Conservation (phyloP, 2,329 filamentous ascomycete genomes). For the Phyllosticta capitalensis region DNA sequence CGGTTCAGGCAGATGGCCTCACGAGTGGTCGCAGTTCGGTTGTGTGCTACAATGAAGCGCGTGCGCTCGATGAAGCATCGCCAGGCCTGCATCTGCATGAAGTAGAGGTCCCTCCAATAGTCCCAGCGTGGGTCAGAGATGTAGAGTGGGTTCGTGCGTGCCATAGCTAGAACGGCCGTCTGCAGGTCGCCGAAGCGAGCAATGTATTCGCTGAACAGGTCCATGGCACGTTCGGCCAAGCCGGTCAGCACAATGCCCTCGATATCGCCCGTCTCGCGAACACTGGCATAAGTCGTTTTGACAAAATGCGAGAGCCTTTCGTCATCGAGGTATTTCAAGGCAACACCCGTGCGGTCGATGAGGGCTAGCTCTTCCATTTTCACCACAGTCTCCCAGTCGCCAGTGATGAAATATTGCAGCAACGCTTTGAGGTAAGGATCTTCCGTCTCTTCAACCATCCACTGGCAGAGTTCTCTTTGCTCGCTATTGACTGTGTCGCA, state of each 20-base stretch:
- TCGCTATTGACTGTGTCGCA: slow-evolving; percentile 44
- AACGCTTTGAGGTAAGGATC: slow-evolving; percentile 75
- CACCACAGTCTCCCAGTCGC: slow-evolving; percentile 66
- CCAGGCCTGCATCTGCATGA: slow-evolving; percentile 62
- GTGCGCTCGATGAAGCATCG: slow-evolving; percentile 63
- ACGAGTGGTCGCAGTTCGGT: slow-evolving; percentile 54
- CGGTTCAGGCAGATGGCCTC: slow-evolving; percentile 55
- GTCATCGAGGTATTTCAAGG: slow-evolving; percentile 60
- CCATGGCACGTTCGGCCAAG: slow-evolving; percentile 61
- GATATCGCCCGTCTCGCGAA: slow-evolving; percentile 58
- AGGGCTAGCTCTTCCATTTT: slow-evolving; percentile 65
- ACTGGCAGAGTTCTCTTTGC: slow-evolving; percentile 52
- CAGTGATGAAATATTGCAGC: slow-evolving; percentile 65
- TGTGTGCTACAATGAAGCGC: slow-evolving; percentile 70
- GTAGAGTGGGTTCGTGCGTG: slow-evolving; percentile 65
- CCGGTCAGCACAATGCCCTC: slow-evolving; percentile 72
- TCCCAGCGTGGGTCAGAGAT: slow-evolving; percentile 67
- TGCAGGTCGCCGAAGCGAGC: slow-evolving; percentile 69
- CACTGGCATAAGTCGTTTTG: slow-evolving; percentile 46
- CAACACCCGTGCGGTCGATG: slow-evolving; percentile 64
- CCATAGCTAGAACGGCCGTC: slow-evolving; percentile 65
- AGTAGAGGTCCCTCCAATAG: slow-evolving; percentile 67
- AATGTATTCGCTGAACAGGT: slow-evolving; percentile 67
- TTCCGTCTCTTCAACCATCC: slow-evolving; percentile 55
- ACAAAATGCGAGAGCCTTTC: slow-evolving; percentile 36